Evolutionary conservation across 1,284 basidiomycete species (phyloP).

Genomic region (Ceratobasidium sp.): DNA sequence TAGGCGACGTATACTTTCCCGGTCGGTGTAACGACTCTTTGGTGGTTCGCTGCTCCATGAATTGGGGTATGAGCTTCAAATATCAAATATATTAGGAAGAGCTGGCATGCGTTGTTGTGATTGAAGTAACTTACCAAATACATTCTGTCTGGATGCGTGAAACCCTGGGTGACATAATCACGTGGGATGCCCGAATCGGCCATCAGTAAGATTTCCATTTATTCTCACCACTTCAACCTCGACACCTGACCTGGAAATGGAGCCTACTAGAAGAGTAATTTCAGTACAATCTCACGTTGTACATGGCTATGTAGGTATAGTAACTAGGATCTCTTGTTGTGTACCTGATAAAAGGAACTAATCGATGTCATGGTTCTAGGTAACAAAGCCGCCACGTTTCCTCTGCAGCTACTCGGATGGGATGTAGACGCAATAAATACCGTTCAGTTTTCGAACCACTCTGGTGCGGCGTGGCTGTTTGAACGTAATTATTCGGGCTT

Average conservation of each 20-base stretch:
- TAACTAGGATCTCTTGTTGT: background rate
- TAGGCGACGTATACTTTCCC: slow-evolving; percentile 69
- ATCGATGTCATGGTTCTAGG: slow-evolving; percentile 21
- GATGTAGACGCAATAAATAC: slow-evolving; percentile 98
- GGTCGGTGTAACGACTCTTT: slow-evolving; percentile 61
- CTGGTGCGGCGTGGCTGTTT: slow-evolving; percentile 62
- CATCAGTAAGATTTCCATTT: too few relatives aligned
- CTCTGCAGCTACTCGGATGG: slow-evolving; percentile 92
- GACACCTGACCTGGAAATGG: background rate
- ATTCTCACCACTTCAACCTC: background rate
- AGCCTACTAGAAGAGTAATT: slow-evolving; percentile 52
- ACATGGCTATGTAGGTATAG: slow-evolving; percentile 91
- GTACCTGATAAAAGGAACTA: too few relatives aligned
- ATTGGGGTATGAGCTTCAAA: background rate
- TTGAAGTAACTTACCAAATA: too few relatives aligned
- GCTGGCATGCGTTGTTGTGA: too few relatives aligned
- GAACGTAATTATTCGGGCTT: background rate
- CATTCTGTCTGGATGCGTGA: too few relatives aligned
- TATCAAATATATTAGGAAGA: too few relatives aligned
- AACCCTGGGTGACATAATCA: too few relatives aligned
- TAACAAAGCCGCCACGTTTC: slow-evolving; percentile 89
- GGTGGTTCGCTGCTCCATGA: slow-evolving; percentile 52
- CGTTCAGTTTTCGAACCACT: slow-evolving; percentile 90
- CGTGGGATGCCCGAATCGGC: too few relatives aligned
- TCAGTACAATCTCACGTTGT: slow-evolving; percentile 94